Evolutionary conservation across 2,329 filamentous ascomycete species (phyloP).

Genomic region (Teratosphaeria viscida): DNA sequence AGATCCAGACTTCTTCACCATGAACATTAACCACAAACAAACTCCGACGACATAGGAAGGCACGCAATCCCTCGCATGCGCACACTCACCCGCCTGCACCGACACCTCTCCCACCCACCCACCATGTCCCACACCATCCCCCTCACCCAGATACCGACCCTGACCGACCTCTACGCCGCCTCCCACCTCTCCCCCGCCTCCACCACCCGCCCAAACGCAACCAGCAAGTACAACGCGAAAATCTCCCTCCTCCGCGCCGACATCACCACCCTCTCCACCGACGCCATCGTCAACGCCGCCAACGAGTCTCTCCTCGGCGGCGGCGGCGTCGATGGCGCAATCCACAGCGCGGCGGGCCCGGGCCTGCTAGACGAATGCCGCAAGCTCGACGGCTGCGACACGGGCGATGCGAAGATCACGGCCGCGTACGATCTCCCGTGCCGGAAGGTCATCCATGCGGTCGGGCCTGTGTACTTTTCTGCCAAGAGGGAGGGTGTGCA

Average conservation of each 20-base stretch:
- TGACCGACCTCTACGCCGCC: slow-evolving; percentile 55
- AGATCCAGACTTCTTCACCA: neutral
- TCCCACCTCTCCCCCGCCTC: slow-evolving; percentile 33
- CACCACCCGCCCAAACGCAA: slow-evolving; percentile 32
- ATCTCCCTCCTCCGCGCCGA: slow-evolving; percentile 64
- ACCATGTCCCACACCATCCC: slow-evolving; percentile 21
- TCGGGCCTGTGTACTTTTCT: slow-evolving; percentile 65
- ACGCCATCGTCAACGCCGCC: slow-evolving; percentile 88
- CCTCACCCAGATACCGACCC: slow-evolving; percentile 49
- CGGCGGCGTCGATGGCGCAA: slow-evolving; percentile 69
- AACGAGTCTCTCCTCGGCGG: slow-evolving; percentile 71
- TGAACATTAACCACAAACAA: neutral
- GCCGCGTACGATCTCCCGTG: slow-evolving; percentile 64
- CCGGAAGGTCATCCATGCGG: slow-evolving; percentile 75
- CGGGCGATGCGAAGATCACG: slow-evolving; percentile 77
- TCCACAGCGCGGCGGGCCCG: slow-evolving; percentile 71
- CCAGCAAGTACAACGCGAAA: slow-evolving; percentile 51
- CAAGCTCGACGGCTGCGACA: slow-evolving; percentile 60
- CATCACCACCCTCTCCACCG: slow-evolving; percentile 68
- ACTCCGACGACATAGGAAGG: neutral
- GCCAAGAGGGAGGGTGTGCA: slow-evolving; percentile 29
- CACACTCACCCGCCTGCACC: slow-evolving; percentile 2
- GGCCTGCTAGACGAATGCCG: slow-evolving; percentile 59
- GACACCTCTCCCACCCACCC: neutral
- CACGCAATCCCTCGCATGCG: neutral